Evolutionary conservation across 805 yeast genomes (phyloP).

Genomic region (Alloascoidea hylecoeti): DNA sequence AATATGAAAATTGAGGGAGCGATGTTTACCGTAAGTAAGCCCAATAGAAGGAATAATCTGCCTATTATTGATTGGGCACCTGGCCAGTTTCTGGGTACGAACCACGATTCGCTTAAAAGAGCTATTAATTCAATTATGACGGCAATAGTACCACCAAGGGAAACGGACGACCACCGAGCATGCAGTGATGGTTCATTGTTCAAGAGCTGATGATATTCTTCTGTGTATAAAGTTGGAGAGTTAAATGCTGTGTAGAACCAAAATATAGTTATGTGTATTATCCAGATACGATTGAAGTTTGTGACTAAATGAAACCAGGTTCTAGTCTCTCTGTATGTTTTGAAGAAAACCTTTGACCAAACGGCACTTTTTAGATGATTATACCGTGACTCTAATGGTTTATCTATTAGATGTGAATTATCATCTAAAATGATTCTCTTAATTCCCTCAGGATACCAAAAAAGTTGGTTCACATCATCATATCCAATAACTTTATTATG

Average conservation of each 20-base stretch:
- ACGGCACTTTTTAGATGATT: slow-evolving; percentile 33
- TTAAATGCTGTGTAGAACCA: slow-evolving; percentile 69
- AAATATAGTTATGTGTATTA: slow-evolving; percentile 56
- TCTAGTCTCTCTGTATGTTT: slow-evolving; percentile 64
- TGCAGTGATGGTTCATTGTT: slow-evolving; percentile 51
- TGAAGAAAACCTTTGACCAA: slow-evolving; percentile 58
- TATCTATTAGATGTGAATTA: slow-evolving; percentile 34
- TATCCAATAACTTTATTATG: slow-evolving; percentile 67
- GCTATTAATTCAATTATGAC: slow-evolving; percentile 42
- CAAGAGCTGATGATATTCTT: slow-evolving; percentile 32
- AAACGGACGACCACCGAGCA: slow-evolving; percentile 38
- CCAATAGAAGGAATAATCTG: slow-evolving; percentile 27
- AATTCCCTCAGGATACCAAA: slow-evolving; percentile 70
- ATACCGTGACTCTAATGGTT: slow-evolving; percentile 43
- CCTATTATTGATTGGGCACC: slow-evolving; percentile 49
- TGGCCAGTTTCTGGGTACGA: slow-evolving; percentile 61
- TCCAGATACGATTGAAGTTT: slow-evolving; percentile 72
- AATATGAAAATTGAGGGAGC: slow-evolving; percentile 43
- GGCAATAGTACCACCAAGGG: slow-evolving; percentile 56
- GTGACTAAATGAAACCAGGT: slow-evolving; percentile 64
- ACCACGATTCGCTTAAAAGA: slow-evolving; percentile 38
- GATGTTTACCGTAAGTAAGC: slow-evolving; percentile 28
- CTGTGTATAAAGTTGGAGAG: slow-evolving; percentile 53
- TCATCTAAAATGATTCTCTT: slow-evolving; percentile 34
- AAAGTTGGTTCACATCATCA: slow-evolving; percentile 80